A percentile compares a stretch with the other conserved stretches of the same genome.
Evolutionary conservation across 75 land plant species (phyloP).

Genomic region (Sequoia sempervirens): DNA sequence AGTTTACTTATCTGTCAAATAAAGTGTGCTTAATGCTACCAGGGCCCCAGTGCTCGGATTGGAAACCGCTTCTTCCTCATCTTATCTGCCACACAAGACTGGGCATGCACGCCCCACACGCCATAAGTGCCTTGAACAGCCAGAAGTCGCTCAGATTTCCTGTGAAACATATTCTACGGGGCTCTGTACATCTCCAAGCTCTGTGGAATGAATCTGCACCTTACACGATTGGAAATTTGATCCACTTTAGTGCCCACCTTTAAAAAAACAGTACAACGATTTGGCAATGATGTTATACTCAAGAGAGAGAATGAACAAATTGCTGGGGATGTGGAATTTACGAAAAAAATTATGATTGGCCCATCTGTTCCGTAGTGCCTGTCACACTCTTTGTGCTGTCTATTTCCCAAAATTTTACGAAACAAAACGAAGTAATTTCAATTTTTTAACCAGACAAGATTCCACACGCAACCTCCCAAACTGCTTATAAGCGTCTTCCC

Average conservation of each 20-base stretch:
- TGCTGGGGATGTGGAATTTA: background rate
- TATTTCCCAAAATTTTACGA: background rate
- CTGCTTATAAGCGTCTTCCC: background rate
- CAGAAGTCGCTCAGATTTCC: background rate
- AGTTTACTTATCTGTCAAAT: too few species aligned
- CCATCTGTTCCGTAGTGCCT: background rate
- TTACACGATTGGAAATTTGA: too few species aligned
- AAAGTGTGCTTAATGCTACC: too few species aligned
- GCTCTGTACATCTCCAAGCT: too few species aligned
- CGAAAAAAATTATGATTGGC: background rate
- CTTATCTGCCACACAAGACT: background rate
- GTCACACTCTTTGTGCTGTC: background rate
- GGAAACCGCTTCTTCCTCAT: too few species aligned
- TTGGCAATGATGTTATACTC: background rate
- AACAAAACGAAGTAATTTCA: background rate
- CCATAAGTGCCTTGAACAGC: background rate
- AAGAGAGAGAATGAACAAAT: background rate
- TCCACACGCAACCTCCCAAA: background rate
- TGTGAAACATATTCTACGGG: too few species aligned
- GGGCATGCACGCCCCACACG: slow-evolving; percentile 4
- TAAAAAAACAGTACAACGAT: too few species aligned
- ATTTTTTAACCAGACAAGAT: background rate
- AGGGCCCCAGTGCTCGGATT: background rate
- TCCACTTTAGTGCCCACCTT: too few species aligned
- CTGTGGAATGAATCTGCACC: too few species aligned